Conservation (phyloP, 2,329 filamentous ascomycete species). For the Aureobasidium sp. region DNA sequence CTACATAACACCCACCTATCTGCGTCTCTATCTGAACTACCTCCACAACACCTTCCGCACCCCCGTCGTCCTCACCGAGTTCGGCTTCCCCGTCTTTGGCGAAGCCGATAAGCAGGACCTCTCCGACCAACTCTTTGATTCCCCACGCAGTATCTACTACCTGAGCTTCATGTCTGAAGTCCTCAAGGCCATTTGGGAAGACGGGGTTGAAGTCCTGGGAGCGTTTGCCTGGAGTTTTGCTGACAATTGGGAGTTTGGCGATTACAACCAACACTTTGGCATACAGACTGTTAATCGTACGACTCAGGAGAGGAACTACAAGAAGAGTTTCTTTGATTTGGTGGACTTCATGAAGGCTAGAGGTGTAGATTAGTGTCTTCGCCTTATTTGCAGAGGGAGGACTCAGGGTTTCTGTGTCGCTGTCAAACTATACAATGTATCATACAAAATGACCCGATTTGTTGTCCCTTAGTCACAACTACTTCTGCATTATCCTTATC, state of each 20-base stretch:
- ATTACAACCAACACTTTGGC: slow-evolving; percentile 45
- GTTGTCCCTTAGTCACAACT: no score
- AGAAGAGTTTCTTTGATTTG: slow-evolving; percentile 33
- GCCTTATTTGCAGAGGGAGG: no score
- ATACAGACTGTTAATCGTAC: slow-evolving; percentile 43
- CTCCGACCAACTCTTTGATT: slow-evolving; percentile 48
- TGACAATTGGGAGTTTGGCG: slow-evolving; percentile 42
- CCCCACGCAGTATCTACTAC: slow-evolving; percentile 50
- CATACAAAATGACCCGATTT: no score
- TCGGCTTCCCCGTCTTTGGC: slow-evolving; percentile 36
- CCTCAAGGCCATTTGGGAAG: slow-evolving; percentile 26
- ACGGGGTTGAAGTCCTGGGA: slow-evolving; percentile 29
- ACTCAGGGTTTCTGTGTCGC: no score
- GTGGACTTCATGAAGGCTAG: slow-evolving; percentile 21
- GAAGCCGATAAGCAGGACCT: slow-evolving; percentile 38
- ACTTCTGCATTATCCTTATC: no score
- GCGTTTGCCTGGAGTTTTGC: slow-evolving; percentile 29
- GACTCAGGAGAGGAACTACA: slow-evolving; percentile 31
- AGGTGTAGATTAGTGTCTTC: neutral
- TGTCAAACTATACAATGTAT: no score
- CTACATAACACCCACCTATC: slow-evolving; percentile 53
- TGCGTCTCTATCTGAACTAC: slow-evolving; percentile 51
- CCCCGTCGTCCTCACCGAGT: slow-evolving; percentile 34
- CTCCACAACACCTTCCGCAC: slow-evolving; percentile 52
- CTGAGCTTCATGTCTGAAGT: slow-evolving; percentile 36